These are phyloP conservation scores for Herpetospermum pedunculosum DNA, from an alignment of 306 rosid species.

Conservation along the genomic window DNA sequence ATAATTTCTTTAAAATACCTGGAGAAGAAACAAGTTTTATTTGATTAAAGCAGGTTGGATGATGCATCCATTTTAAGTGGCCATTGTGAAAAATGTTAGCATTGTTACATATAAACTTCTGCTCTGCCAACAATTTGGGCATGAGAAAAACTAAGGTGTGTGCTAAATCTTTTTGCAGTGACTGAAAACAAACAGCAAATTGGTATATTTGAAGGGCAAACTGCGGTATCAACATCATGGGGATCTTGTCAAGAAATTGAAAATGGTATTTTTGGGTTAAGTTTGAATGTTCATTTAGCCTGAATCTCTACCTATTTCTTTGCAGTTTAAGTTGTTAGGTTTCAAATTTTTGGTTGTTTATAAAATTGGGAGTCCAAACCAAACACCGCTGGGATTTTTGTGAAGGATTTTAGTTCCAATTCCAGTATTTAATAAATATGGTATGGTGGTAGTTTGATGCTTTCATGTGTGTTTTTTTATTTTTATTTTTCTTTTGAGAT, in stretches of 20 bases:
- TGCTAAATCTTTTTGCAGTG: not conserved
- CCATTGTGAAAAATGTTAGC: not conserved
- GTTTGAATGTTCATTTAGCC: not conserved
- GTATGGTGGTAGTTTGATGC: not conserved
- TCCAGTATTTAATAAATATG: not conserved
- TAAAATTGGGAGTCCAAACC: not conserved
- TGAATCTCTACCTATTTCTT: not conserved
- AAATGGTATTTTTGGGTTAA: slow-evolving; percentile 9
- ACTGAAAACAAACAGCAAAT: not conserved
- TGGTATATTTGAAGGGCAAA: not conserved
- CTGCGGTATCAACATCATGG: not conserved
- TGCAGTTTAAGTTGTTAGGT: not conserved
- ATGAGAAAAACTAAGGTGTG: not conserved
- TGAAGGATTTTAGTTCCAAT: slow-evolving; percentile 1
- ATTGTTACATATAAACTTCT: not conserved
- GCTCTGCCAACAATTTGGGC: not conserved
- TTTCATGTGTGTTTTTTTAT: not conserved
- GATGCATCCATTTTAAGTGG: not conserved
- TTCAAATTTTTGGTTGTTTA: slow-evolving; percentile 1
- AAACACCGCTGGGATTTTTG: slow-evolving; percentile 1
- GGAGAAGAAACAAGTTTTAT: not conserved
- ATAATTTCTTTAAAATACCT: not conserved
- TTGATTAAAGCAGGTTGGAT: not conserved
- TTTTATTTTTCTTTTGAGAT: not conserved
- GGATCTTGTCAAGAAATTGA: not conserved